Evolutionary conservation across 768 basidiomycete species (phyloP), one percentile per base, ranked within the genome.

Genomic region (Russula vinacea): DNA sequence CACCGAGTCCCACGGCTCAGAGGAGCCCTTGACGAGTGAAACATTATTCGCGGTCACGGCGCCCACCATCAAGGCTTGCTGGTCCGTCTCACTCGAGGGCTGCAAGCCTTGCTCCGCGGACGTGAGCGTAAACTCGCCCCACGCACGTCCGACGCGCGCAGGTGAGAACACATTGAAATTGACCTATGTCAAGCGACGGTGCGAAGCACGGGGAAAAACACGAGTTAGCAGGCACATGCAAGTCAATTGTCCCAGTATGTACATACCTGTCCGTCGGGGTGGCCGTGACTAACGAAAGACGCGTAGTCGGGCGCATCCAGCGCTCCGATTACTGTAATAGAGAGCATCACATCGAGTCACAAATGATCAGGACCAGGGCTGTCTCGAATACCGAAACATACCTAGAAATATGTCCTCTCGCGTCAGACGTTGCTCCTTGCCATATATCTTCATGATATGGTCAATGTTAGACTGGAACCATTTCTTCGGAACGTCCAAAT

Each of bases 391-490:
- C 22, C 60, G 60, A 29, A 47, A 69, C 76, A n/a, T 60, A 78
- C 77, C 73, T 22, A 78, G 69, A 64, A 64, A 72, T 5, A 78
- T 62, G 58, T 78, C 77, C 62, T 78, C 77, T 42, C 71, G 72
- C 22, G 72, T 71, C 29, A 78, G 67, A 29, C 66, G 66, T 58
- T 78, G 76, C 49, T 74, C 69, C 14, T 65, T 67, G 10, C 74
- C 83, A 71, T 82, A 91, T 19, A 81, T 73, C 49, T 81, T 72
- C 75, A 91, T 69, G 67, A 94, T 85, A 24, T 76, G 71, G 62
- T 89, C 81, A 29, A 85, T 82, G 68, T 92, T 87, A 5, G 81
- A 79, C 62, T 81, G 82, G 74, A 94, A 88, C 88, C 91, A 94
- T 63, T 76, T 80, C 69, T 83, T 86, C 0, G 90, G 84, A 11